These are phyloP conservation scores for Tulasnella sp. DNA, from an alignment of 768 basidiomycete species.

Conservation along the genomic window DNA sequence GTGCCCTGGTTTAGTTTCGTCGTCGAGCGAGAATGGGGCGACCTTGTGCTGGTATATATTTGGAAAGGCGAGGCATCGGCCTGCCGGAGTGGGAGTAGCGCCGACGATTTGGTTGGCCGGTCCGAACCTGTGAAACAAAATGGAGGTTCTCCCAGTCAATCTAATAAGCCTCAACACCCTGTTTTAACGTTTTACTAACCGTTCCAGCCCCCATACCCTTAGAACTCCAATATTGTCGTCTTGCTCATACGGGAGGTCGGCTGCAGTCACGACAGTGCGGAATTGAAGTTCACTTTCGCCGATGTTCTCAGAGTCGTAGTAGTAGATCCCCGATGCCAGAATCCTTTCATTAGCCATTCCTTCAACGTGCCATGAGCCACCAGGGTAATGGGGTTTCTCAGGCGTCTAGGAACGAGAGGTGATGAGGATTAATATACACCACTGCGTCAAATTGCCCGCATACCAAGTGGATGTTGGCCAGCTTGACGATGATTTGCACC, in stretches of 20 bases:
- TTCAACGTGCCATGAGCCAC: constrained; percentile 47
- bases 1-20: constrained; percentile 27
- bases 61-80: constrained; percentile 28
- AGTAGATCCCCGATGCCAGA: constrained; percentile 36
- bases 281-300: constrained; percentile 38
- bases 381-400: constrained; percentile 47
- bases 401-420: constrained; percentile 34
- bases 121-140: not conserved
- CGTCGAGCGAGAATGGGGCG: constrained; percentile 20
- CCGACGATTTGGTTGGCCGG: constrained; percentile 18
- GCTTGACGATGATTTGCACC: constrained; percentile 40
- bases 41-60: constrained; percentile 29
- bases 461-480: constrained; percentile 38
- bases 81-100: not conserved
- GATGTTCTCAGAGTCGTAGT: constrained; percentile 38
- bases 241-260: constrained; percentile 33
- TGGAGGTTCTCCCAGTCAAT: not conserved
- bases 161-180: too few species aligned
- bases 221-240: constrained; percentile 37
- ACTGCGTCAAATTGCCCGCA: not conserved
- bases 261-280: constrained; percentile 33
- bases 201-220: constrained; percentile 47
- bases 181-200: not conserved
- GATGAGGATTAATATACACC: not conserved
- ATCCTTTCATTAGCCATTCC: constrained; percentile 38